phyloP scores from a whole-genome alignment of 148 eudicot species.

The Fagopyrum homotropicum region DNA sequence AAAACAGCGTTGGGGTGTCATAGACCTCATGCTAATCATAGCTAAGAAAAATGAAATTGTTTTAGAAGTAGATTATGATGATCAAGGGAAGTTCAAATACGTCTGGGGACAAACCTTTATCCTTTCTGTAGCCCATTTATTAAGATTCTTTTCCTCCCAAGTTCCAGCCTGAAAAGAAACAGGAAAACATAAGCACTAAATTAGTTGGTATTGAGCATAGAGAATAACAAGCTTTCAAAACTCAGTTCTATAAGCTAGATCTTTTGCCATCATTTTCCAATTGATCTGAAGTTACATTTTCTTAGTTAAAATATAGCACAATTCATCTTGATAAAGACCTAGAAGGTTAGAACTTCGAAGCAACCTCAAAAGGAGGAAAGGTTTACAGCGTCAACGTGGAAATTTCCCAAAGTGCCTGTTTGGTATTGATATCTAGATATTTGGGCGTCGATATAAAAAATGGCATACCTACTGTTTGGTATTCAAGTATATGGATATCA shows the following conservation, averaged over 20 bases:
- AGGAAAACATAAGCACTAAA: neutral
- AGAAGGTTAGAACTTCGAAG: neutral
- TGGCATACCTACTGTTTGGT: too few species aligned
- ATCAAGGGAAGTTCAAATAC: neutral
- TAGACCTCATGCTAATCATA: neutral
- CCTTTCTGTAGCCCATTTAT: conserved; percentile 78
- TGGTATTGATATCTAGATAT: too few species aligned
- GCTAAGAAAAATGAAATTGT: neutral
- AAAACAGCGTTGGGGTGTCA: neutral
- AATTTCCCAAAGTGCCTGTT: too few species aligned
- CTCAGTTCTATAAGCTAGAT: neutral
- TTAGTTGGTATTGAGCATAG: neutral
- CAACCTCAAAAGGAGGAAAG: neutral
- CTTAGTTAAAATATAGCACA: neutral
- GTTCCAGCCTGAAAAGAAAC: conserved; percentile 75
- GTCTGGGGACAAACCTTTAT: conserved; percentile 60
- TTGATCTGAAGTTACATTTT: neutral
- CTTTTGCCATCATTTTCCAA: neutral
- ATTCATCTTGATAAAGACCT: neutral
- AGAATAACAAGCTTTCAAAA: neutral
- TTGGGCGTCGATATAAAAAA: too few species aligned
- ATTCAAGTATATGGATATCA: too few species aligned
- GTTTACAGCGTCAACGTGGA: neutral
- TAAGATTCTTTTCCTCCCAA: conserved; percentile 96
- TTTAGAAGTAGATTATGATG: neutral